Evolutionary conservation across 768 basidiomycete genomes (phyloP), one percentile per base, ranked within the genome.

Genomic region (Boletus tomentosulus): DNA sequence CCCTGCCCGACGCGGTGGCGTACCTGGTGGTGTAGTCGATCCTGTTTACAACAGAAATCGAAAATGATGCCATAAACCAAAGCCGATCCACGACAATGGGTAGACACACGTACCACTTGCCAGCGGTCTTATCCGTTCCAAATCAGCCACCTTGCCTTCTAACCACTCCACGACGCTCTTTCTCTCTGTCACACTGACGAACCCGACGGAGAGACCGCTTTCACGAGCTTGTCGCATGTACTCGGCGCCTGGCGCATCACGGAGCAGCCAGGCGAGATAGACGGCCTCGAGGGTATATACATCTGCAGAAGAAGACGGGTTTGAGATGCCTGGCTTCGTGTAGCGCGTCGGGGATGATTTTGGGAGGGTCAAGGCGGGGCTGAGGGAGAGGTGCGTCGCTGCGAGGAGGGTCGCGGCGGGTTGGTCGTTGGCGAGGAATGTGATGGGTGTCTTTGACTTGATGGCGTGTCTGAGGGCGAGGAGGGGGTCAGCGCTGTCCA

Each of bases 221-320:
- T 89, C 87, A 51, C 90, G 77, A 2, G 87, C 86, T 62, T 89
- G 85, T 65, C 86, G 87, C 82, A 96, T 84, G 72, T 98, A 98
- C 59, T 95, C 92, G 15, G 87, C 89, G 30, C 84, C 83, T 0
- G 83, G 76, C 0, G 83, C 81, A 66, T 91, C 89, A 44, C 82
- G 76, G 31, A 87, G 76, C 4, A 85, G 73, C 88, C 87, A 98
- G 28, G 88, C 86, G n/a, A 95, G 76, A 61, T 89, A 87, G 9
- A 98, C 76, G 2, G 92, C 87, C 49, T 89, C 88, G 13, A 94
- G 70, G 10, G 88, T 79, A 70, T 88, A 92, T 59, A 87, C 87
- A 46, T 89, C 86, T 9, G 49, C 51, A 4, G 58, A 30, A 1
- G 58, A 58, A 1, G 65, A 45, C 0, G 71, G 69, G 39, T 49